A percentile compares a stretch with the other conserved stretches of the same genome.
Evolutionary conservation across 345 rosid species (phyloP).

Genomic region (Ceriops tagal): DNA sequence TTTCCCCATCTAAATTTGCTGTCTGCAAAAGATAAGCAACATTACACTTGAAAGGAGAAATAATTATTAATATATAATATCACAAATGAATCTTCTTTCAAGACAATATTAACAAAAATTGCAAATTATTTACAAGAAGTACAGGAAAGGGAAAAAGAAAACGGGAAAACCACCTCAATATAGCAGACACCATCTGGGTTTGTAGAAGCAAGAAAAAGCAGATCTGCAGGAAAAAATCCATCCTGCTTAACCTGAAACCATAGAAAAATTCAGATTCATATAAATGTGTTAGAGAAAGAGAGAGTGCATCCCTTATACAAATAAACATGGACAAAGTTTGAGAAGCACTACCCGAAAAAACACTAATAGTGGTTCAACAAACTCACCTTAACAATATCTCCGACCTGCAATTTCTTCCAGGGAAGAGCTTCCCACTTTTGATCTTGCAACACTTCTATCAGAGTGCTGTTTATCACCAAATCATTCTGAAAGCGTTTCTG

Average conservation of each 20-base stretch:
- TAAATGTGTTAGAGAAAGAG: not conserved
- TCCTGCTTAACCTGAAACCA: constrained; percentile 85
- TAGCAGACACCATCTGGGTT: constrained; percentile 97
- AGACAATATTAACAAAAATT: constrained; percentile 5
- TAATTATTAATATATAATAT: not conserved
- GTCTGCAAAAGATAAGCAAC: constrained; percentile 51
- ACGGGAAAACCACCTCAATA: constrained; percentile 58
- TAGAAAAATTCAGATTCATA: constrained; percentile 13
- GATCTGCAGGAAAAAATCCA: constrained; percentile 91
- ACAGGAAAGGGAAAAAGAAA: not conserved
- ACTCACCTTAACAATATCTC: constrained; percentile 91
- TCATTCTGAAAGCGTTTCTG: constrained; percentile 98
- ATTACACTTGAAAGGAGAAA: not conserved
- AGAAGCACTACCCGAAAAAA: not conserved
- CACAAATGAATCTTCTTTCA: not conserved
- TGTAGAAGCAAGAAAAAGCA: constrained; percentile 86
- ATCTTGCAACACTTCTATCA: constrained; percentile 76
- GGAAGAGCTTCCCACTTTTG: constrained; percentile 72
- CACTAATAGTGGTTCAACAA: not conserved
- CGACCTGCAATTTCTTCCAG: constrained; percentile 97
- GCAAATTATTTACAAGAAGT: constrained; percentile 3
- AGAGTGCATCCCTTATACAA: no score
- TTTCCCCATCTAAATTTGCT: constrained; percentile 98
- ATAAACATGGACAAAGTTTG: no score
- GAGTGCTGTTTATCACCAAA: constrained; percentile 78